phyloP scores from a whole-genome alignment of 371 early-diverging fungal species.

The Mortierella sp. region DNA sequence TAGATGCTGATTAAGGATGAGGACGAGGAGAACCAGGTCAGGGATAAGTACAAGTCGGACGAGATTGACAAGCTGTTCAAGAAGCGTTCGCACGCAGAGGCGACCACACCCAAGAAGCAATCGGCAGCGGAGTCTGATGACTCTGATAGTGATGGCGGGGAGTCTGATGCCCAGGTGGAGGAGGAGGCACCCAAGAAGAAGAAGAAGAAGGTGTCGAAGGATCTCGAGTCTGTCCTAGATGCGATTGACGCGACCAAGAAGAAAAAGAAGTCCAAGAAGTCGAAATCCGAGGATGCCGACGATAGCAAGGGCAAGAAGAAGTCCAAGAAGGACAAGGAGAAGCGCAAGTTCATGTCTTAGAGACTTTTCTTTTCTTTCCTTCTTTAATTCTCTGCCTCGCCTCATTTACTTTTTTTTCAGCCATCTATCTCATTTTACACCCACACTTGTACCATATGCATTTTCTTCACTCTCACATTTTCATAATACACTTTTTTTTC shows the following conservation, averaged over 20 bases:
- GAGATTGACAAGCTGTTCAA: constrained; percentile 67
- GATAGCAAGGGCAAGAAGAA: constrained; percentile 49
- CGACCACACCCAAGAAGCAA: constrained; percentile 14
- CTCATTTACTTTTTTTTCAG: constrained; percentile 1
- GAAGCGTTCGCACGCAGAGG: constrained; percentile 47
- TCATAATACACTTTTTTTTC: constrained; percentile 5
- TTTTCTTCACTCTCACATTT: constrained; percentile 5
- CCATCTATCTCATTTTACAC: constrained; percentile 13
- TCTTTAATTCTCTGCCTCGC: neutral
- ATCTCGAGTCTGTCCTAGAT: constrained; percentile 55
- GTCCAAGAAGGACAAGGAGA: constrained; percentile 57
- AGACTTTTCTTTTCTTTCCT: neutral
- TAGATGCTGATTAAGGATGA: constrained; percentile 41
- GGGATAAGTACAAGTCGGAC: constrained; percentile 57
- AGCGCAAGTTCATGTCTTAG: constrained; percentile 60
- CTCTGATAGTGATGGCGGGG: constrained; percentile 30
- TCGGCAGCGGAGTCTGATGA: constrained; percentile 21
- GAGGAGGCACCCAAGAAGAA: constrained; percentile 56
- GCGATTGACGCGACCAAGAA: constrained; percentile 65
- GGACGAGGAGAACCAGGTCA: constrained; percentile 41
- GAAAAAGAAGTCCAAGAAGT: constrained; percentile 59
- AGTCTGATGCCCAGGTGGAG: constrained; percentile 29
- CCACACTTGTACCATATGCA: neutral
- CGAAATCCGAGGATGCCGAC: constrained; percentile 53
- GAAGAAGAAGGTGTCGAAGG: constrained; percentile 55